phyloP scores from a whole-genome alignment of 129 eudicot species.

The Rutidosis leptorrhynchoides region DNA sequence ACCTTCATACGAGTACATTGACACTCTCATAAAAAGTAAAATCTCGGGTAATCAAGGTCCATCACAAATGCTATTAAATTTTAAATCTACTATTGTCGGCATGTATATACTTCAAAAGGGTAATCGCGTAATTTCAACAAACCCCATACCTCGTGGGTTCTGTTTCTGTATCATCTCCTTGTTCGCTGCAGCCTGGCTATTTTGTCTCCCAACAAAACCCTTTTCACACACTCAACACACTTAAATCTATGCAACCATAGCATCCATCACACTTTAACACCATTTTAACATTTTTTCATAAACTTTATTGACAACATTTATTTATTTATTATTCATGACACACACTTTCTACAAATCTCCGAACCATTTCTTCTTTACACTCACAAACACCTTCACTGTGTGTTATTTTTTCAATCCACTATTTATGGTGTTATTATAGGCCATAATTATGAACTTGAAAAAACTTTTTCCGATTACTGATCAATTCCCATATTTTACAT shows the following conservation, averaged over 20 bases:
- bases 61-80: no score
- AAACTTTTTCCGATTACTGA: constrained; percentile 46
- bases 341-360: constrained; percentile 19
- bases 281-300: constrained; percentile 6
- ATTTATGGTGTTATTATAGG: constrained; percentile 7
- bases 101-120: constrained; percentile 7
- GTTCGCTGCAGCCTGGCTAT: constrained; percentile 21
- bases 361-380: constrained; percentile 2
- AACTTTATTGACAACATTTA: background rate
- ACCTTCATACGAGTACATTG: no score
- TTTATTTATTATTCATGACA: no score
- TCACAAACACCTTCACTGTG: constrained; percentile 12
- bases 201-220: constrained; percentile 21
- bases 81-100: background rate
- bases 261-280: constrained; percentile 13
- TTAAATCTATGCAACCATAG: constrained; percentile 9
- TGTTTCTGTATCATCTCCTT: constrained; percentile 6
- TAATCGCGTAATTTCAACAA: constrained; percentile 1
- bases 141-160: constrained; percentile 4
- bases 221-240: background rate
- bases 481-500: constrained; percentile 42
- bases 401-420: background rate
- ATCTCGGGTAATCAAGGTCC: no score
- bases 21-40: no score
- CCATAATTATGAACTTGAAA: constrained; percentile 50